Conservation (phyloP, 352 stramenopile genomes). For the Phytophthora meadii region DNA sequence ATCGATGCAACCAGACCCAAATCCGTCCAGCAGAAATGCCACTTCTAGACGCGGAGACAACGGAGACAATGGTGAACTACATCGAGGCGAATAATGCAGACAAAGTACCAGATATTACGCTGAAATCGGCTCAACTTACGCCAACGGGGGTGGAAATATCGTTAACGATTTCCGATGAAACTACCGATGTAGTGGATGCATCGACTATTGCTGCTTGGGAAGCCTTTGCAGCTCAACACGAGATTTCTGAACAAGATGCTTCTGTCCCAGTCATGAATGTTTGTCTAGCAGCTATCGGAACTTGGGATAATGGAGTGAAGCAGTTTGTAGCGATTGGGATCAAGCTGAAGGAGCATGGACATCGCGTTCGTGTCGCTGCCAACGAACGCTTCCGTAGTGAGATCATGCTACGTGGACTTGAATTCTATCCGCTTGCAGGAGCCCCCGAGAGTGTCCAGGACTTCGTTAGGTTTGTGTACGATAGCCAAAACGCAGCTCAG, state of each 20-base stretch:
- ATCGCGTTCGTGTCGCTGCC: conserved; percentile 82
- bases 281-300: conserved; percentile 47
- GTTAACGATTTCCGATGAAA: conserved; percentile 19
- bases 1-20: not conserved
- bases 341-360: conserved; percentile 64
- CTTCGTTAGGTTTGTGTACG: conserved; percentile 29
- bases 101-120: not conserved
- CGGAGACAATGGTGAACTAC: not conserved
- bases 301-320: conserved; percentile 59
- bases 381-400: conserved; percentile 69
- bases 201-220: conserved; percentile 31
- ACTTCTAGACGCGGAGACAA: conserved; percentile 13
- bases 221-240: conserved; percentile 9
- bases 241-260: not conserved
- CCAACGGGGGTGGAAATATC: conserved; percentile 24
- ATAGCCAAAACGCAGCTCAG: conserved; percentile 23
- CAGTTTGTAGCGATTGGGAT: conserved; percentile 66
- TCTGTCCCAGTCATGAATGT: conserved; percentile 42
- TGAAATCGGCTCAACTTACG: conserved; percentile 21
- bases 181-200: conserved; percentile 14
- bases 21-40: not conserved
- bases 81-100: not conserved
- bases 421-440: conserved; percentile 55
- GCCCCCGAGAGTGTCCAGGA: conserved; percentile 36
- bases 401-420: conserved; percentile 53